Evolutionary conservation across 257 asterid genomes (phyloP).

Genomic region (Paraleonurus japonicus): DNA sequence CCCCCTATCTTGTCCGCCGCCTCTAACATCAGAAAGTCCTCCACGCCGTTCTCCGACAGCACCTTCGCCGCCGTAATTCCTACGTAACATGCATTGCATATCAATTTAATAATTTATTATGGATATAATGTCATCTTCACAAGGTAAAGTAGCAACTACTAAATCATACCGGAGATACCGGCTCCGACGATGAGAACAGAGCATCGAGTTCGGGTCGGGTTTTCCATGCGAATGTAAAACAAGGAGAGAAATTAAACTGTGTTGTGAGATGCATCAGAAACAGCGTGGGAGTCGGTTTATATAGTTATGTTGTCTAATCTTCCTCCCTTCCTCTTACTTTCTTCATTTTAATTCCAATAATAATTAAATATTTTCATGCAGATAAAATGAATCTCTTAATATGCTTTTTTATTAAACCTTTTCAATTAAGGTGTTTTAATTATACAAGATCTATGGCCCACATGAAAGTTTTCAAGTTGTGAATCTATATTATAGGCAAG

Average conservation of each 20-base stretch:
- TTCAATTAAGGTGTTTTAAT: neutral
- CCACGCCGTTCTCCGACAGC: slow-evolving; percentile 77
- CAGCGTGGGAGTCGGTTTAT: slow-evolving; percentile 7
- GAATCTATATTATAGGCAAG: too few relatives aligned
- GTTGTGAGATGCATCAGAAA: neutral
- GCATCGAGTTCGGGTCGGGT: slow-evolving; percentile 21
- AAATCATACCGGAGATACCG: slow-evolving; percentile 24
- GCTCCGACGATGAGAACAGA: slow-evolving; percentile 29
- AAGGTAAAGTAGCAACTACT: too few relatives aligned
- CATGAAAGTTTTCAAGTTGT: too few relatives aligned
- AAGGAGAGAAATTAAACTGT: neutral
- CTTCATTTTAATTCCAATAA: neutral
- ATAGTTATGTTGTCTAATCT: neutral
- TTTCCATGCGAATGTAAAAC: neutral
- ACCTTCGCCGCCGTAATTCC: slow-evolving; percentile 82
- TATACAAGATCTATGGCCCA: too few relatives aligned
- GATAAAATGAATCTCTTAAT: too few relatives aligned
- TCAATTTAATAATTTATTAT: too few relatives aligned
- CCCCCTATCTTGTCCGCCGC: slow-evolving; percentile 86
- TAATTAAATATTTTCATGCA: neutral
- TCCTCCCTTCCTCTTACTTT: neutral
- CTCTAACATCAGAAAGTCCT: slow-evolving; percentile 69
- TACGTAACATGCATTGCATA: too few relatives aligned
- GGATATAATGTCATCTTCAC: too few relatives aligned
- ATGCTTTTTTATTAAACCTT: too few relatives aligned